Percentiles rank a stretch among this genome's conserved stretches.
Conservation (phyloP, 768 basidiomycete species). For the Leccinum fibrillosum region DNA sequence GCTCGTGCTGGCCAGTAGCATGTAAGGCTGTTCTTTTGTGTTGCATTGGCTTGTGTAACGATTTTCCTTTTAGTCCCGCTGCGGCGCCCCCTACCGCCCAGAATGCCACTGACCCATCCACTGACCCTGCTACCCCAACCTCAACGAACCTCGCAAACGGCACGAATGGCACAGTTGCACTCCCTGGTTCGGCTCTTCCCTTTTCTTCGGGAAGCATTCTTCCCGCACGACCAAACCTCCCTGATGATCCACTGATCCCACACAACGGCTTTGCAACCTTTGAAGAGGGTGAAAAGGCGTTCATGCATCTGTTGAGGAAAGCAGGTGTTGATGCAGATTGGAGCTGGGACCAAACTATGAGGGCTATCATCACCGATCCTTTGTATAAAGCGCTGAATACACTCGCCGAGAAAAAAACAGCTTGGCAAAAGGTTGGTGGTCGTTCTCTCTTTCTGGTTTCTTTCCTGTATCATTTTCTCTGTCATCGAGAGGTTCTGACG, state of each 20-base stretch:
- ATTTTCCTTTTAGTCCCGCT: constrained; percentile 20
- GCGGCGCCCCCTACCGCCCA: constrained; percentile 44
- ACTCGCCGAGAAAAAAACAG: constrained; percentile 89
- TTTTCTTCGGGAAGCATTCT: constrained; percentile 57
- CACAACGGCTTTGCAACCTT: constrained; percentile 84
- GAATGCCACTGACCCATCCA: constrained; percentile 40
- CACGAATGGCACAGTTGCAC: constrained; percentile 40
- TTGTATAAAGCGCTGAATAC: constrained; percentile 92
- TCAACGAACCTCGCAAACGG: constrained; percentile 48
- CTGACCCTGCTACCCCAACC: constrained; percentile 35
- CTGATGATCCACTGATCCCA: constrained; percentile 85
- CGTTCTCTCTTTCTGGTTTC: background rate
- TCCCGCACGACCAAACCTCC: constrained; percentile 74
- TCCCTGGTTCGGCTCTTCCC: constrained; percentile 57
- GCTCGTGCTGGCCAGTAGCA: constrained; percentile 33
- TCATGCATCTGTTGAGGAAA: constrained; percentile 84
- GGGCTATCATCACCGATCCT: constrained; percentile 97
- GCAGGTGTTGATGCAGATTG: constrained; percentile 88
- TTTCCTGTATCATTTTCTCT: background rate
- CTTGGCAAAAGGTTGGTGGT: constrained; percentile 82
- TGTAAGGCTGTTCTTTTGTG: constrained; percentile 15
- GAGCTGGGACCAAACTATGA: constrained; percentile 99
- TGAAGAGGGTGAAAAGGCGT: constrained; percentile 93
- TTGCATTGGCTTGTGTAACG: background rate
- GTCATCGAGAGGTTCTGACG: constrained; percentile 6